Evolutionary conservation across 179 eudicot species (phyloP).

Genomic region (Beta lomatogona): DNA sequence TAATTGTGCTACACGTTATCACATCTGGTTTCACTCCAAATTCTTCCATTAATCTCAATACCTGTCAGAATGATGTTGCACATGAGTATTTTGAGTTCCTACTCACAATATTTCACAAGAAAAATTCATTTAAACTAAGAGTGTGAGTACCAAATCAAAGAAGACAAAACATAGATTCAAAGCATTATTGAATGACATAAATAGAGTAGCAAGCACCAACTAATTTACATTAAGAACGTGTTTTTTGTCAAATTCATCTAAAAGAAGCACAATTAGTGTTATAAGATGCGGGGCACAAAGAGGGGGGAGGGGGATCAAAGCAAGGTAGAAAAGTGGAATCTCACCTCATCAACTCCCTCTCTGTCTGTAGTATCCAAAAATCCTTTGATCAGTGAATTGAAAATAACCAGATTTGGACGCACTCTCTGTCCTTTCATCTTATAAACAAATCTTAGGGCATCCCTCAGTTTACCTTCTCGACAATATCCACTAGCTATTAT

Average conservation of each 20-base stretch:
- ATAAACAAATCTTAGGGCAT: constrained; percentile 60
- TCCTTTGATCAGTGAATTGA: constrained; percentile 67
- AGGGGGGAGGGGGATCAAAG: background rate
- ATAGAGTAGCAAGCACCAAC: background rate
- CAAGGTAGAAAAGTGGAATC: constrained; percentile 15
- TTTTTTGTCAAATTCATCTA: background rate
- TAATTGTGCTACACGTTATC: constrained; percentile 75
- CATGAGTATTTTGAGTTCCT: background rate
- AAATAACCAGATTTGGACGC: constrained; percentile 57
- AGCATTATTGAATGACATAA: background rate
- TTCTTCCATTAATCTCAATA: constrained; percentile 67
- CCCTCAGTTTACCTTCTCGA: constrained; percentile 61
- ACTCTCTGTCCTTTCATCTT: constrained; percentile 56
- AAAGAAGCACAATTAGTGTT: background rate
- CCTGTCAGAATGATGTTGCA: constrained; percentile 35
- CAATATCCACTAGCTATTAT: constrained; percentile 61
- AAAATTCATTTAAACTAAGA: background rate
- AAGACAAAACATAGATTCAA: background rate
- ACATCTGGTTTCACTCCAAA: constrained; percentile 77
- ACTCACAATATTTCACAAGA: background rate
- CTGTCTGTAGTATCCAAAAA: constrained; percentile 51
- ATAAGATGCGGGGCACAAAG: background rate
- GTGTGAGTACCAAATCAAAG: background rate
- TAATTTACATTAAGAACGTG: background rate
- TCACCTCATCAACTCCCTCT: constrained; percentile 66